Evolutionary conservation across 805 yeast genomes (phyloP).

Genomic region (Blastobotrys terrestris): DNA sequence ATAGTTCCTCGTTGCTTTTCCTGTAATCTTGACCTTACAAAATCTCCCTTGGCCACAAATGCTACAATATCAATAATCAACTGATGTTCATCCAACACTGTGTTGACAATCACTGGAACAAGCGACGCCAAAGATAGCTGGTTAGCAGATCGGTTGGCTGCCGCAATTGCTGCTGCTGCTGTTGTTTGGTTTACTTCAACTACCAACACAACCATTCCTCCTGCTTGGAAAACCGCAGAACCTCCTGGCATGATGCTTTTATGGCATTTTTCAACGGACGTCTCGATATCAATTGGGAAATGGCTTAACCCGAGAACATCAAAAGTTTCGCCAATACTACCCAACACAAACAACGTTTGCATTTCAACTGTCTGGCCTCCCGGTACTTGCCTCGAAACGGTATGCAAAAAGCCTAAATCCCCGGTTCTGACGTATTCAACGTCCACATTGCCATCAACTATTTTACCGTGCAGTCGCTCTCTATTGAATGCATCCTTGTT

Average conservation of each 20-base stretch:
- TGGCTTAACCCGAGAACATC: constrained; percentile 89
- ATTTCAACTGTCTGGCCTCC: constrained; percentile 41
- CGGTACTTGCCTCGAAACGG: constrained; percentile 41
- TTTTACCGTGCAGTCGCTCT: constrained; percentile 56
- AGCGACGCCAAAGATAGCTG: constrained; percentile 52
- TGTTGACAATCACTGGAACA: constrained; percentile 77
- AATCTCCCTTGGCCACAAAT: constrained; percentile 57
- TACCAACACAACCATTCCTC: constrained; percentile 69
- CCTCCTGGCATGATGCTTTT: constrained; percentile 36
- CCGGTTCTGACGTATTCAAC: constrained; percentile 80
- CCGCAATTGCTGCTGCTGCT: constrained; percentile 17
- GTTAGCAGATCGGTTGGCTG: background rate
- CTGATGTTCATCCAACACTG: constrained; percentile 73
- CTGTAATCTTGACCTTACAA: constrained; percentile 67
- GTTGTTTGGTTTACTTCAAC: constrained; percentile 43
- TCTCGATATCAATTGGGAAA: constrained; percentile 79
- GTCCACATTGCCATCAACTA: constrained; percentile 57
- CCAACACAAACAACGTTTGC: constrained; percentile 80
- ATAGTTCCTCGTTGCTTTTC: constrained; percentile 71
- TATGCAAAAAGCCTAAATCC: constrained; percentile 87
- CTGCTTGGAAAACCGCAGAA: constrained; percentile 70
- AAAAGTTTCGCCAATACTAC: constrained; percentile 78
- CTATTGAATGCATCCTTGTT: constrained; percentile 46
- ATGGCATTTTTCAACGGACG: constrained; percentile 52
- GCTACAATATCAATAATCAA: constrained; percentile 77